Evolutionary conservation across 805 yeast genomes (phyloP).

Genomic region (Kodamaea fukazawae): DNA sequence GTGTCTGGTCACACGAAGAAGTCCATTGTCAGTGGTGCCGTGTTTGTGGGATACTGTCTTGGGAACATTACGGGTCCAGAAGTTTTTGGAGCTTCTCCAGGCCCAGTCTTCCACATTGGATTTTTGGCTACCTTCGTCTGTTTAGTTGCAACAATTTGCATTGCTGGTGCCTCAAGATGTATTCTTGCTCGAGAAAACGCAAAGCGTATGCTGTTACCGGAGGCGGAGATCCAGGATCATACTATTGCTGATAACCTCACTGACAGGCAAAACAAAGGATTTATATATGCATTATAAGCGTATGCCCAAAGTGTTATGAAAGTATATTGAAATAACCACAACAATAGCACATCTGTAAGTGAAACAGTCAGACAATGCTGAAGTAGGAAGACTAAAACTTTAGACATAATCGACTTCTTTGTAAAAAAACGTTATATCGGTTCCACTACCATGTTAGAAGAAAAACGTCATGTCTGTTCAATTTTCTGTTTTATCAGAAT

Average conservation of each 20-base stretch:
- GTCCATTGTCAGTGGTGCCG: constrained; percentile 4
- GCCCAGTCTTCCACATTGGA: constrained; percentile 2
- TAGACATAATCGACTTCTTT: too few relatives aligned
- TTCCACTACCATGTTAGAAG: too few relatives aligned
- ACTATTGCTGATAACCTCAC: constrained; percentile 3
- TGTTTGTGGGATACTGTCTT: constrained; percentile 2
- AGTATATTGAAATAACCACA: too few relatives aligned
- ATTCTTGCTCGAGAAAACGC: constrained; percentile 1
- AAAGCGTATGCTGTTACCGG: neutral
- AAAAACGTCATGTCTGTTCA: too few relatives aligned
- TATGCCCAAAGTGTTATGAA: too few relatives aligned
- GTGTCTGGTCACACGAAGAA: constrained; percentile 1
- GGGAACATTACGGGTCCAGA: constrained; percentile 3
- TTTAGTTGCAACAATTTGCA: neutral
- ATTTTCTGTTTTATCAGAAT: too few relatives aligned
- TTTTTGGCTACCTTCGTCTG: constrained; percentile 1
- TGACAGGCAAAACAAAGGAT: constrained; percentile 1
- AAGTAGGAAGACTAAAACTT: too few relatives aligned
- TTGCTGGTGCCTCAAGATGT: neutral
- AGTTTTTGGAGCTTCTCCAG: constrained; percentile 1
- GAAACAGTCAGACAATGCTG: too few relatives aligned
- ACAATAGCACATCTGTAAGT: too few relatives aligned
- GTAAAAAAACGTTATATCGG: too few relatives aligned
- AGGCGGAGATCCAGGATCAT: neutral
- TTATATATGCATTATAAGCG: constrained; percentile 2